Evolutionary conservation across 305 asterid species (phyloP).

Genomic region (Fraxinus platypoda): DNA sequence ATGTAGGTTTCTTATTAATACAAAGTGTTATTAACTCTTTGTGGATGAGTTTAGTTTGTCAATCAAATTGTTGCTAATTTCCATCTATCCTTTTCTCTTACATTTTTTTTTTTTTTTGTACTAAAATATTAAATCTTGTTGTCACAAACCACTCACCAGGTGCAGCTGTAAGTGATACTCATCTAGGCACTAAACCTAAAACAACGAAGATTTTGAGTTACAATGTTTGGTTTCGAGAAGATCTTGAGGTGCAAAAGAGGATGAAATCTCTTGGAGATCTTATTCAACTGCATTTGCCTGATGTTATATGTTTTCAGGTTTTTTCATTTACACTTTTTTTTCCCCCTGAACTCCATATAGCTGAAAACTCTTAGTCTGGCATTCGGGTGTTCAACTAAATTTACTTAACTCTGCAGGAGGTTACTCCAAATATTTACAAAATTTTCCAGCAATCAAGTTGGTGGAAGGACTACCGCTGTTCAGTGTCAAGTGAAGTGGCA

Average conservation of each 20-base stretch:
- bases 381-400: slow-evolving; percentile 1
- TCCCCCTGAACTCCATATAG: background rate
- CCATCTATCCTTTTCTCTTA: background rate
- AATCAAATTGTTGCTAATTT: background rate
- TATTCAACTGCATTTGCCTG: slow-evolving; percentile 71
- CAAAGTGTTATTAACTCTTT: background rate
- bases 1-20: background rate
- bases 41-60: background rate
- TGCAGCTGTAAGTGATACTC: slow-evolving; percentile 36
- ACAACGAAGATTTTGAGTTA: slow-evolving; percentile 75
- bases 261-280: slow-evolving; percentile 77
- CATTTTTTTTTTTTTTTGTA: background rate
- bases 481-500: slow-evolving; percentile 43
- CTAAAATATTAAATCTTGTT: slow-evolving; percentile 7
- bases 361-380: background rate
- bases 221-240: slow-evolving; percentile 92
- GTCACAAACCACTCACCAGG: slow-evolving; percentile 11
- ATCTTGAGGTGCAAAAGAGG: slow-evolving; percentile 69
- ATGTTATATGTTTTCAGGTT: slow-evolving; percentile 92
- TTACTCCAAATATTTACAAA: slow-evolving; percentile 61
- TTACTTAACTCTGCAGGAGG: slow-evolving; percentile 58
- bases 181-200: slow-evolving; percentile 26
- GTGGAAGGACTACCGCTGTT: slow-evolving; percentile 87
- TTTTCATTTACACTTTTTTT: background rate
- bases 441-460: slow-evolving; percentile 65